Percentiles rank a stretch among this genome's conserved stretches.
Conservation (phyloP, 2,329 filamentous ascomycete species). For the Botrytis porri region DNA sequence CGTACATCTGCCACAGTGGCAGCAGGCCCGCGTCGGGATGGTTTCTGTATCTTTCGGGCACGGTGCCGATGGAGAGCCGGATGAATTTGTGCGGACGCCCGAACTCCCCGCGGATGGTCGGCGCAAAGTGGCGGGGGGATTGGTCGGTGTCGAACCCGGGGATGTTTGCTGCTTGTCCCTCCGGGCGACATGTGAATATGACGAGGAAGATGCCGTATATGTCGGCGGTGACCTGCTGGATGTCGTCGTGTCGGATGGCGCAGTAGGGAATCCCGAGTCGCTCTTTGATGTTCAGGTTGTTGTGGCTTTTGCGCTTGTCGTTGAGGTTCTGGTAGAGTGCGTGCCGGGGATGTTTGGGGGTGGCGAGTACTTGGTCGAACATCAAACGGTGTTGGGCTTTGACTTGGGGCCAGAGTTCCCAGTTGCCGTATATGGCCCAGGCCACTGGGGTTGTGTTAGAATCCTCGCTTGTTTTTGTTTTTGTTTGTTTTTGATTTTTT, state of each 20-base stretch:
- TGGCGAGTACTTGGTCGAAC: not conserved
- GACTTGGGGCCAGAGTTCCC: not conserved
- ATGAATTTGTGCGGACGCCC: slow-evolving; percentile 3
- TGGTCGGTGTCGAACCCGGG: not conserved
- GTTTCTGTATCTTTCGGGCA: not conserved
- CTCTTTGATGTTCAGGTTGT: not conserved
- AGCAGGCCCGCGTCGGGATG: not conserved
- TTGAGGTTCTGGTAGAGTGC: not conserved
- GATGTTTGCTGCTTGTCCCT: rapidly evolving
- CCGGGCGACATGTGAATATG: not conserved
- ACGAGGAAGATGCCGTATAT: not conserved
- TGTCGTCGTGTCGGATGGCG: slow-evolving; percentile 1
- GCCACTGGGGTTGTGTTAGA: not conserved
- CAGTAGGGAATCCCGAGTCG: slow-evolving; percentile 9
- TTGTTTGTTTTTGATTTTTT: not conserved
- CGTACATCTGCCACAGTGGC: not conserved
- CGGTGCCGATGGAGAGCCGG: not conserved
- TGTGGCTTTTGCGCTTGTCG: not conserved
- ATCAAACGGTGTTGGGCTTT: slow-evolving; percentile 5
- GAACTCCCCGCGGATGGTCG: not conserved
- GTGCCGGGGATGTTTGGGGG: not conserved
- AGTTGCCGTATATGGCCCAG: slow-evolving; percentile 8
- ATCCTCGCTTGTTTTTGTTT: not conserved
- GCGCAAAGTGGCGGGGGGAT: not conserved
- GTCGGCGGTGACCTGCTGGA: slow-evolving; percentile 13